Evolutionary conservation across 2,329 filamentous ascomycete species (phyloP).

Genomic region (Chaetomium sp.): DNA sequence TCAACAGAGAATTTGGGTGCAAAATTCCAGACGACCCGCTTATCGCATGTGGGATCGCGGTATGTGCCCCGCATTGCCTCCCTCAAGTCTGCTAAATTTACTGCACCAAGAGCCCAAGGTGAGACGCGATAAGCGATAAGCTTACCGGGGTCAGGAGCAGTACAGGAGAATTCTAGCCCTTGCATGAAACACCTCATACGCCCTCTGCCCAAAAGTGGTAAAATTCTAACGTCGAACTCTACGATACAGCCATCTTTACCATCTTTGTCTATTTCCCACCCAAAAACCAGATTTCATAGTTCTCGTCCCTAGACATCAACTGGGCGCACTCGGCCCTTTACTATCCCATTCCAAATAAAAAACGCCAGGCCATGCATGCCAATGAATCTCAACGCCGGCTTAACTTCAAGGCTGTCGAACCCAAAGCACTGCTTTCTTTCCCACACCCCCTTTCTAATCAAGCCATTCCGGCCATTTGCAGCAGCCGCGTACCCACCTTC

Average conservation of each 20-base stretch:
- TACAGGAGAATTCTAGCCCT: background rate
- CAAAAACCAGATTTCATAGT: background rate
- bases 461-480: constrained; percentile 26
- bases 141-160: background rate
- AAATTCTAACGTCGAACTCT: no score
- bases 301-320: no score
- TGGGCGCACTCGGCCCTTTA: background rate
- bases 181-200: no score
- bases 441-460: constrained; percentile 5
- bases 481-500: constrained; percentile 38
- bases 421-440: background rate
- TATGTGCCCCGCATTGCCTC: constrained; percentile 14
- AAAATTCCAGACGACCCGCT: constrained; percentile 19
- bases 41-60: constrained; percentile 15
- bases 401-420: background rate
- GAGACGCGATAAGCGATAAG: background rate
- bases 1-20: constrained; percentile 23
- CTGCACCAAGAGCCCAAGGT: constrained; percentile 12
- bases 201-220: no score
- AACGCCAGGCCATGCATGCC: constrained; percentile 17
- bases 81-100: constrained; percentile 6
- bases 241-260: no score
- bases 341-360: background rate
- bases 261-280: background rate
- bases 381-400: background rate